These are phyloP conservation scores for Fusarium sp. DNA, from an alignment of 2,329 filamentous ascomycete genomes.

Conservation along the genomic window DNA sequence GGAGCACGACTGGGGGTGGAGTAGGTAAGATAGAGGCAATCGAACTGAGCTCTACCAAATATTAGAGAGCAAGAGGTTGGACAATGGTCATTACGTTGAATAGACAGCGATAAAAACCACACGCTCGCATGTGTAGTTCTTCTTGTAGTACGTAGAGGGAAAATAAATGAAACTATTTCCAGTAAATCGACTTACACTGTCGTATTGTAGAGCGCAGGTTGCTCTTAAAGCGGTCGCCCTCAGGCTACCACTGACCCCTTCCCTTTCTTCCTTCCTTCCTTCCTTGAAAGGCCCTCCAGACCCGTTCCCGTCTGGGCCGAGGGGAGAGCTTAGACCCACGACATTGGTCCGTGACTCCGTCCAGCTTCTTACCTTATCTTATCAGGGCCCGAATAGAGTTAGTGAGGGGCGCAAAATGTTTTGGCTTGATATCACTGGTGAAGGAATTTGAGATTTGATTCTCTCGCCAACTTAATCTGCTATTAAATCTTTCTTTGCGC, in stretches of 20 bases:
- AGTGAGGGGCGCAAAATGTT: conserved; percentile 61
- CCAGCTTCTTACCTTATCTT: conserved; percentile 48
- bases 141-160: background rate
- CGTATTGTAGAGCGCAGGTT: background rate
- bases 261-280: background rate
- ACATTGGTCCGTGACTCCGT: conserved; percentile 34
- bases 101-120: background rate
- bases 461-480: conserved; percentile 11
- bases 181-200: background rate
- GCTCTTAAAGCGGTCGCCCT: background rate
- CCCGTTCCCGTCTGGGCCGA: conserved; percentile 1
- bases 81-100: conserved; percentile 21
- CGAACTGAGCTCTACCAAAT: conserved; percentile 11
- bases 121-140: background rate
- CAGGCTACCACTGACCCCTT: background rate
- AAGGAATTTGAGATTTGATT: conserved; percentile 30
- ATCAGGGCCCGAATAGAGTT: conserved; percentile 42
- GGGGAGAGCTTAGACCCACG: conserved; percentile 24
- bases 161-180: background rate
- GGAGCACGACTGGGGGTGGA: conserved; percentile 33
- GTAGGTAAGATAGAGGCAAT: conserved; percentile 6
- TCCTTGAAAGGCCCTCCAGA: background rate
- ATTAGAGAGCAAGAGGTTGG: conserved; percentile 8
- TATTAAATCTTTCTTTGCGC: conserved; percentile 6
- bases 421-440: conserved; percentile 39